These are phyloP conservation scores for Linnemannia elongata DNA, from an alignment of 192 early-diverging fungal genomes.

Conservation along the genomic window DNA sequence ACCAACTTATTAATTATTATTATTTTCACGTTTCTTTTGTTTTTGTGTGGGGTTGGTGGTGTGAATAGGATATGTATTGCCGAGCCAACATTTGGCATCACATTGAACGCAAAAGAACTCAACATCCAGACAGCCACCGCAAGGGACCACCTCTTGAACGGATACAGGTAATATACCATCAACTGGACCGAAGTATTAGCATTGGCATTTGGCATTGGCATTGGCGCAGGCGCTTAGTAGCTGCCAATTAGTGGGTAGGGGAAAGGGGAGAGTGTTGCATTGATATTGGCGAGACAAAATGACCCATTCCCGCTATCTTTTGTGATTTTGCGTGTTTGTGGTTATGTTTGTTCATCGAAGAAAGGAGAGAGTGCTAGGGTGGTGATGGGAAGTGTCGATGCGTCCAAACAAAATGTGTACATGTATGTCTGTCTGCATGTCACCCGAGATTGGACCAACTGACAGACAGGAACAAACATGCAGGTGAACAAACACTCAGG, in stretches of 20 bases:
- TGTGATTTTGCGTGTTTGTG: too few relatives aligned
- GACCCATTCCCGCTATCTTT: too few relatives aligned
- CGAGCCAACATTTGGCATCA: conserved; percentile 66
- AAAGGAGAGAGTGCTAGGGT: not conserved
- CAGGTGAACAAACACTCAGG: not conserved
- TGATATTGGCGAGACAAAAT: not conserved
- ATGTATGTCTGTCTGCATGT: not conserved
- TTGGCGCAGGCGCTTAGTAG: not conserved
- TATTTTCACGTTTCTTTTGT: not conserved
- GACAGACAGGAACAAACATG: not conserved
- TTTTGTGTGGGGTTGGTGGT: not conserved
- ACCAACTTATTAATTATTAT: not conserved
- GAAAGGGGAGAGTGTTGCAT: not conserved
- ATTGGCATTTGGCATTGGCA: not conserved
- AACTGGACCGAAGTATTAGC: not conserved
- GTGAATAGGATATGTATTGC: conserved; percentile 60
- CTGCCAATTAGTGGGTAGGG: not conserved
- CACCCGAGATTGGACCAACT: not conserved
- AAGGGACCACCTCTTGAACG: conserved; percentile 49
- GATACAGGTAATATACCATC: conserved; percentile 45
- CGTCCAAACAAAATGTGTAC: not conserved
- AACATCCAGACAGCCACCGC: conserved; percentile 63
- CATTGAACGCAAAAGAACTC: conserved; percentile 70
- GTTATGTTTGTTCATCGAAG: too few relatives aligned
- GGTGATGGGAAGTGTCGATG: not conserved